Base-by-base conservation (phyloP, 805 yeast species). In the Starmerella geochares region DNA sequence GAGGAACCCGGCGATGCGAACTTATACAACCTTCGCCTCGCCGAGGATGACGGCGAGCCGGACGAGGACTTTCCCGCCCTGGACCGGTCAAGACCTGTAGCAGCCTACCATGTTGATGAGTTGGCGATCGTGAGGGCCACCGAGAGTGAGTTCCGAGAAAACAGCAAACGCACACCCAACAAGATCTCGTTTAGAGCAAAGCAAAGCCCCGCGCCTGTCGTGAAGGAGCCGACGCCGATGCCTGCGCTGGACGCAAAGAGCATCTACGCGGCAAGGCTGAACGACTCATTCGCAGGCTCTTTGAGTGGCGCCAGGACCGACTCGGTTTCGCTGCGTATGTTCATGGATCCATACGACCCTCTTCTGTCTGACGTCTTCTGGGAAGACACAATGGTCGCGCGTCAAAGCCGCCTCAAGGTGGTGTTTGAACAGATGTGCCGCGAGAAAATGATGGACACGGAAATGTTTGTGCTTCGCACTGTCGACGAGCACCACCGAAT, bases 31-130 rank as follows among this genome's bases (percentile, higher is more conserved):
- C 61, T 90, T 29, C 83, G 83, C 50, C 71, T 90, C 20, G 87
- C 83, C 0, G 98, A 92, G 63, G 97, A 90, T 46, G 96, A 88
- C 62, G 96, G 94, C 46, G 81, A 84, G 33, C 87, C 86, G 48
- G 98, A 94, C 57, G 81, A 77, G 31, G 85, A 86, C 47, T 88
- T 92, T 69, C 97, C 97, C 1, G 78, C 88, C 1, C 68, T 92
- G 49, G 90, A 83, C 40, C 70, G 96, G 55, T 72, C 76, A 0
- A 71, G 88, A 47, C 59, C 69, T 3, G 69, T 92, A 24, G 70
- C 79, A 2, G 78, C 90, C 0, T 85, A 86, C 63, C 84, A 86
- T 21, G 81, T 80, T 48, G 85, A 80, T 56, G 96, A 86, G 56
- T 76, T 92, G 49, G 95, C 94, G 0, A 62, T 92, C 11, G 80